phyloP scores from a whole-genome alignment of 192 early-diverging fungal genomes.

The Backusella parvicylindrica region DNA sequence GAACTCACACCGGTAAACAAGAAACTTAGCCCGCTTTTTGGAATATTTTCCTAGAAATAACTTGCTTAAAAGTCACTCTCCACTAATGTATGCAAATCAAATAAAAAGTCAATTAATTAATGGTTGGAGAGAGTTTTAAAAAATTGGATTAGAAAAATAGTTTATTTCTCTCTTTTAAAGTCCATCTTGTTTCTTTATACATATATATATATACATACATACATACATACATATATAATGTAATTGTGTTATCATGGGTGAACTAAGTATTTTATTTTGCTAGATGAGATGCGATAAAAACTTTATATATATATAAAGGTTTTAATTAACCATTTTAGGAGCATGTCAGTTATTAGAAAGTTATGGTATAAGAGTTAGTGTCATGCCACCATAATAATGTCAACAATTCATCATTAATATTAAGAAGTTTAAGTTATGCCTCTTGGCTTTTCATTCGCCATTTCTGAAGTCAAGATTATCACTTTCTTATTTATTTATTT shows the following conservation, averaged over 20 bases:
- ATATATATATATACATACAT: no score
- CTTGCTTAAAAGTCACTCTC: background rate
- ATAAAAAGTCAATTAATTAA: background rate
- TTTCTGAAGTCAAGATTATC: background rate
- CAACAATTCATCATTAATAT: background rate
- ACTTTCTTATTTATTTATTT: no score
- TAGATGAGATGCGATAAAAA: background rate
- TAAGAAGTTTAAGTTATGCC: background rate
- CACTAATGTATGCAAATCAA: background rate
- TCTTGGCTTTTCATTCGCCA: background rate
- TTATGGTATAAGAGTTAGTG: background rate
- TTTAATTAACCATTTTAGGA: background rate
- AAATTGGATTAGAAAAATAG: background rate
- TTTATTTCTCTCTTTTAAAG: no score
- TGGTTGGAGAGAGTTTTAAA: background rate
- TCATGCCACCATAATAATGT: background rate
- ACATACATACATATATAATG: no score
- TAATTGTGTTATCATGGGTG: no score
- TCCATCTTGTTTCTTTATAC: background rate
- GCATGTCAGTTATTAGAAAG: background rate
- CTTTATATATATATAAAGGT: no score
- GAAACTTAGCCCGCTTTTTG: background rate
- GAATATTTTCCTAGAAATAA: background rate
- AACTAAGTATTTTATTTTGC: background rate
- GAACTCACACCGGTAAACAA: background rate